phyloP scores from a whole-genome alignment of 306 rosid species.

The Ziziphus jujuba region DNA sequence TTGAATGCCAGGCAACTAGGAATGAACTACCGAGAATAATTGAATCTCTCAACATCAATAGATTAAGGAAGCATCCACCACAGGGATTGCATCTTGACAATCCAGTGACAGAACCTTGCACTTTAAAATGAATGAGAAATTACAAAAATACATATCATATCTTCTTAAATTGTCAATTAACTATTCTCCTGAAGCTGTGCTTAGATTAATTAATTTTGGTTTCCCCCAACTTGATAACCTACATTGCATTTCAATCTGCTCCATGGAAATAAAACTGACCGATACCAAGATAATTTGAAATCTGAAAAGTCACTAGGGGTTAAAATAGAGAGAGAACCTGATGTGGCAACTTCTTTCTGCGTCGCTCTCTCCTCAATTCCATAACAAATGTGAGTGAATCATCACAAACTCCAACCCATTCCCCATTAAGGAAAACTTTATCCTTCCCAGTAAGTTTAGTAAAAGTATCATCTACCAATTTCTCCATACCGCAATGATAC shows the following conservation, averaged over 20 bases:
- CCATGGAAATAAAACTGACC: constrained; percentile 12
- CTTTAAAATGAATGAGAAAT: too few relatives aligned
- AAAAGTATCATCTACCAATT: constrained; percentile 61
- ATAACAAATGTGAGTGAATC: constrained; percentile 61
- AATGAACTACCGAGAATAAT: too few relatives aligned
- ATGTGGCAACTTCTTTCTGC: constrained; percentile 54
- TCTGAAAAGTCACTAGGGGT: constrained; percentile 9
- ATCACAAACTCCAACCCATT: constrained; percentile 86
- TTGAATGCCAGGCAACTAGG: too few relatives aligned
- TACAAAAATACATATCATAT: too few relatives aligned
- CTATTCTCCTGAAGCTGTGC: background rate
- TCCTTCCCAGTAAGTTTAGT: constrained; percentile 53
- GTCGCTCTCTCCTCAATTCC: constrained; percentile 56
- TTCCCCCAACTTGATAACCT: background rate
- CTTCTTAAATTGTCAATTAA: too few relatives aligned
- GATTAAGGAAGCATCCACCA: too few relatives aligned
- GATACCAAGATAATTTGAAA: constrained; percentile 20
- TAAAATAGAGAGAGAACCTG: constrained; percentile 57
- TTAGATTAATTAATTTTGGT: background rate
- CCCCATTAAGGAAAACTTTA: constrained; percentile 81
- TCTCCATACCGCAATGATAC: constrained; percentile 71
- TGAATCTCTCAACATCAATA: too few relatives aligned
- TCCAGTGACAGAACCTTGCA: too few relatives aligned
- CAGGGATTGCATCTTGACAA: too few relatives aligned
- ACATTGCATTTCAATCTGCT: background rate